These are phyloP conservation scores for Eremochloa ophiuroides DNA, from an alignment of 176 grass and related monocot genomes.

Conservation along the genomic window DNA sequence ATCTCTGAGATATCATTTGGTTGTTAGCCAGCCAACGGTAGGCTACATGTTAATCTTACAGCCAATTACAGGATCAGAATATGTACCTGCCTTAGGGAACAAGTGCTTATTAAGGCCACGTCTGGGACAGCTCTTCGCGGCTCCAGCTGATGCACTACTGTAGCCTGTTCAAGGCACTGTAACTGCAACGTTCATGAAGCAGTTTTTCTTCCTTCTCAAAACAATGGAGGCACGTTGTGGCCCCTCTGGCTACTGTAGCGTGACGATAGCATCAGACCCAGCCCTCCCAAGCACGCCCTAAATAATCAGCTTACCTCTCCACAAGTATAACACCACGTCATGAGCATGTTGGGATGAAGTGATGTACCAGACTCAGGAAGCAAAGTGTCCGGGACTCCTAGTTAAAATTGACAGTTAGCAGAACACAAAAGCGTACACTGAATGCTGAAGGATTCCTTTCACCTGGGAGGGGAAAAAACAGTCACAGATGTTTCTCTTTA, in stretches of 20 bases:
- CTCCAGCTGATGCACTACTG: not conserved
- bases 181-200: not conserved
- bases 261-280: not conserved
- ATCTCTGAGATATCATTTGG: conserved; percentile 1
- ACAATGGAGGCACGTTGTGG: not conserved
- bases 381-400: not conserved
- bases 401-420: not conserved
- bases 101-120: not conserved
- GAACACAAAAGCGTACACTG: not conserved
- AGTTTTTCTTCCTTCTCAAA: not conserved
- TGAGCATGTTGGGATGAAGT: not conserved
- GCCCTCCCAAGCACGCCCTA: not conserved
- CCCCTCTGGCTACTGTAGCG: not conserved
- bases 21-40: not conserved
- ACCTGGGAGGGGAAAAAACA: not conserved
- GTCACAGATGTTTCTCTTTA: conserved; percentile 52
- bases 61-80: conserved; percentile 20
- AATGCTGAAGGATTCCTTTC: not conserved
- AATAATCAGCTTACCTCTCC: not conserved
- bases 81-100: conserved; percentile 11
- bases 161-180: not conserved
- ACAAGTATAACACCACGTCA: not conserved
- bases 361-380: not conserved
- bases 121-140: not conserved
- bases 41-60: not conserved